These are phyloP conservation scores for Xylariaceae sp. DNA, from an alignment of 2,329 filamentous ascomycete genomes.

Conservation along the genomic window DNA sequence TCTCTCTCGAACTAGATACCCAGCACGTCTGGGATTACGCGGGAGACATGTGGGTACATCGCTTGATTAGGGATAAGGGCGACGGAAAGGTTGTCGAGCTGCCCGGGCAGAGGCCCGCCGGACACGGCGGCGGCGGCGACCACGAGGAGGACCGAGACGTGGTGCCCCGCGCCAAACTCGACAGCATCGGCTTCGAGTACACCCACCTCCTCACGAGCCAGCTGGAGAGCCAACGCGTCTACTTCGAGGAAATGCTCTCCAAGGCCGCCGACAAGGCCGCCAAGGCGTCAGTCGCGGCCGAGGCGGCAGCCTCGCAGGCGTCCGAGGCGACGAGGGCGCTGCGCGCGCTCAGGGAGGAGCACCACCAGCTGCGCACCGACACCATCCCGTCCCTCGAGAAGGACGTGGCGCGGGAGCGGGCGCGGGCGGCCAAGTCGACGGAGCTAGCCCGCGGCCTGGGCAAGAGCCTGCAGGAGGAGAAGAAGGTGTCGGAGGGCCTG, in stretches of 20 bases:
- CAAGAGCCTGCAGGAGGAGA: slow-evolving; percentile 82
- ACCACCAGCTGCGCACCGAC: slow-evolving; percentile 54
- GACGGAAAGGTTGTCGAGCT: slow-evolving; percentile 92
- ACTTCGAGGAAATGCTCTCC: slow-evolving; percentile 90
- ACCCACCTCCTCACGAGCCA: slow-evolving; percentile 91
- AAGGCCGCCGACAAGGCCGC: slow-evolving; percentile 89
- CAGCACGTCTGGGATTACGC: slow-evolving; percentile 99
- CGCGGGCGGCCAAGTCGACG: slow-evolving; percentile 71
- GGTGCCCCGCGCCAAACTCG: slow-evolving; percentile 69
- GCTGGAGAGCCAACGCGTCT: slow-evolving; percentile 87
- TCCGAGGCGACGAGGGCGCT: slow-evolving; percentile 55
- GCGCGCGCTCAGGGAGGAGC: slow-evolving; percentile 54
- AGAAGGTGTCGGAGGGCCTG: slow-evolving; percentile 78
- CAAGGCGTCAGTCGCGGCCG: slow-evolving; percentile 69
- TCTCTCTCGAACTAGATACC: slow-evolving; percentile 88
- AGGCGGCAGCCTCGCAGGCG: slow-evolving; percentile 58
- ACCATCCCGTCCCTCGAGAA: slow-evolving; percentile 71
- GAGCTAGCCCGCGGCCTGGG: slow-evolving; percentile 75
- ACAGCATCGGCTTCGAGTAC: slow-evolving; percentile 89
- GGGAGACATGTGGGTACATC: slow-evolving; percentile 93
- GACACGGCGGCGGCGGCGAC: slow-evolving; percentile 35
- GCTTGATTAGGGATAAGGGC: slow-evolving; percentile 89
- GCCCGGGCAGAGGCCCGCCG: slow-evolving; percentile 52
- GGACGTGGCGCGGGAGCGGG: slow-evolving; percentile 69
- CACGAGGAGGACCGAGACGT: slow-evolving; percentile 62